Base-by-base conservation (phyloP, 805 yeast genomes). In the Lipomyces mesembrius region DNA sequence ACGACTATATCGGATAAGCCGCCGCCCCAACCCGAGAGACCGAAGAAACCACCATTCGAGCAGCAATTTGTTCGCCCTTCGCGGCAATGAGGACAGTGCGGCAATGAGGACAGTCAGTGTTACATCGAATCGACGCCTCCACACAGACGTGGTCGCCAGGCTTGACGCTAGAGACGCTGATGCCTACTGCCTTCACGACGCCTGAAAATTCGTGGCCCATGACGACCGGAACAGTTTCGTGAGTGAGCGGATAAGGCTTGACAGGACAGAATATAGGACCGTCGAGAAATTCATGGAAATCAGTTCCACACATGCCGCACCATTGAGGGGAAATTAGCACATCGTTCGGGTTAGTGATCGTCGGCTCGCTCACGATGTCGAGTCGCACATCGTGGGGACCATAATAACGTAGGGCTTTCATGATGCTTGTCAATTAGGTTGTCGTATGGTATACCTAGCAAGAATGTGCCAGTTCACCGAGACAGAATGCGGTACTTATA, bases 281-380 rank as follows among this genome's bases (percentile, higher is more conserved):
- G 34, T 83, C 85, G 34, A 78, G 71, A 71, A 80, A 86, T 74
- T 88, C 87, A 71, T 85, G 88, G 52, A 86, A 76, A 74, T 86
- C 89, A 0, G 87, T 81, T 34, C 90, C 90, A 72, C 90, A 87
- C 55, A 87, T 85, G 6, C 90, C 90, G 72, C 89, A 85, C 73
- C 73, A 71, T 17, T 66, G 59, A 1, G 71, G 72, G 25, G 61
- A 64, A 51, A 68, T 43, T 20, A 68, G 63, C 22, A 71, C 69
- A 27, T 71, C 72, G 17, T 61, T 57, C 14, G 72, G 66, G 35
- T 6, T 22, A 52, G 32, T 17, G 25, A 71, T 58, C 20, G 12
- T 49, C n/a, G 73, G 73, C 53, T 56, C 65, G 17, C 62, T 57
- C 11, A 69, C 60, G 35, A 6, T 22, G 29, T 69, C 72, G 4